phyloP scores from a whole-genome alignment of 225 moss, liverwort and hornwort species.

The Bryoerythrophyllum caledonicum region DNA sequence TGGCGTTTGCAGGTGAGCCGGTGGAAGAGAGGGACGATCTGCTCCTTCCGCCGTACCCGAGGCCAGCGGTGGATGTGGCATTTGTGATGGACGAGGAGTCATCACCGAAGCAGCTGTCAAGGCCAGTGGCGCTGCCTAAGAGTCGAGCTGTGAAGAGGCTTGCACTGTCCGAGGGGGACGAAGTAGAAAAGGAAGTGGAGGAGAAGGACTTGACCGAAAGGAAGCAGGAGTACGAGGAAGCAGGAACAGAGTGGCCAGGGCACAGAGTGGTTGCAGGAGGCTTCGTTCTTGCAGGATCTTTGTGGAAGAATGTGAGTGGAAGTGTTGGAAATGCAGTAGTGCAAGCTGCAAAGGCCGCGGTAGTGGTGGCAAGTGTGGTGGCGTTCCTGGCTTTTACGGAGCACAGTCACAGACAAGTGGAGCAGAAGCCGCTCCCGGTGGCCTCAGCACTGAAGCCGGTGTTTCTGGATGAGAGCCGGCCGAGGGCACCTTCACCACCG shows the following conservation, averaged over 20 bases:
- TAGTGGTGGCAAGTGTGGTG: slow-evolving; percentile 79
- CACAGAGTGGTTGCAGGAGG: slow-evolving; percentile 34
- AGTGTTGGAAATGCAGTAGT: slow-evolving; percentile 48
- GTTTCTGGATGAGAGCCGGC: slow-evolving; percentile 30
- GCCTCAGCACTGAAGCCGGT: slow-evolving; percentile 33
- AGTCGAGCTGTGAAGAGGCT: slow-evolving; percentile 65
- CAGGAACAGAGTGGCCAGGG: slow-evolving; percentile 40
- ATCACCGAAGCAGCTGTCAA: slow-evolving; percentile 45
- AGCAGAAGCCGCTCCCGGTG: slow-evolving; percentile 37
- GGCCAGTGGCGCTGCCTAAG: slow-evolving; percentile 38
- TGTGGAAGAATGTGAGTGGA: slow-evolving; percentile 56
- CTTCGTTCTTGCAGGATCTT: slow-evolving; percentile 48
- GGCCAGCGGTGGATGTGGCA: slow-evolving; percentile 53
- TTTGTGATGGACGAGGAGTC: slow-evolving; percentile 52
- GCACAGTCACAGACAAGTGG: slow-evolving; percentile 68
- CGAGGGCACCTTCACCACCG: slow-evolving; percentile 40
- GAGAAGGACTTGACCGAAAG: slow-evolving; percentile 28
- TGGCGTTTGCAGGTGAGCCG: slow-evolving; percentile 96
- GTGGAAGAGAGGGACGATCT: slow-evolving; percentile 85
- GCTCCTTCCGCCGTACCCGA: slow-evolving; percentile 83
- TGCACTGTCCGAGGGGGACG: slow-evolving; percentile 45
- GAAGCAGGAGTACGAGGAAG: slow-evolving; percentile 46
- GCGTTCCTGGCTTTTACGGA: slow-evolving; percentile 81
- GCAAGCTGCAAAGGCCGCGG: slow-evolving; percentile 64
- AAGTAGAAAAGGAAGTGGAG: slow-evolving; percentile 25